Evolutionary conservation across 1,284 basidiomycete genomes (phyloP), one percentile per base, ranked within the genome.

Genomic region (Cryptococcus wingfieldii): DNA sequence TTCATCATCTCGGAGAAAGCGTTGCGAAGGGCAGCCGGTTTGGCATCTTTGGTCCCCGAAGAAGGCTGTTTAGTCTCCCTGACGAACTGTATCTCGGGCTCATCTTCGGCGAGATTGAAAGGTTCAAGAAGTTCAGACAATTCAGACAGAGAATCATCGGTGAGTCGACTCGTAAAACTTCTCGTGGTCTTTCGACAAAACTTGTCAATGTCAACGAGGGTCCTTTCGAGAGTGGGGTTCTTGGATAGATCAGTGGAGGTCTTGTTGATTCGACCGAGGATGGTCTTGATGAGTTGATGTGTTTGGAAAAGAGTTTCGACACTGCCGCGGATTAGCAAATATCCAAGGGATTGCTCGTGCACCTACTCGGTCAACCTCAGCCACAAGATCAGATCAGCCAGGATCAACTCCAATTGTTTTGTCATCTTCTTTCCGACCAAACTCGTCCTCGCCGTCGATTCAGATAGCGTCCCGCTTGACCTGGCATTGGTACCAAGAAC

Each of bases 251-350:
- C 68, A 0, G 69, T 63, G 3, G 55, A 56, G 0, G 64, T 58
- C 49, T 68, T 70, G 47, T 49, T 54, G 47, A 74, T 67, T 4
- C 86, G 83, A 28, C 83, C 81, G 46, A 94, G 79, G 37, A 95
- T 80, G 9, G 86, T 84, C 67, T 88, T 86, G 46, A 95, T 77
- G 8, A 96, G 79, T 54, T 88, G 81, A 61, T 89, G 90, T 0
- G 90, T 86, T 66, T 95, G 92, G 72, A 93, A 87, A 1, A 95
- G 78, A 8, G 92, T 81, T 68, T 94, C 91, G 65, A 86, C 83
- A 67, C 77, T 78, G 47, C 39, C 12, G 19, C 25, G 38, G 1
- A 2, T 13, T 1, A 10, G 31, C 6, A 19, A 38, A 12, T 8
- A 9, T 13, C 2, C 8, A 48, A 3, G 19, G 25, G 14, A 13